Conservation (phyloP, 495 filamentous ascomycete genomes). For the Penicillium taxi region DNA sequence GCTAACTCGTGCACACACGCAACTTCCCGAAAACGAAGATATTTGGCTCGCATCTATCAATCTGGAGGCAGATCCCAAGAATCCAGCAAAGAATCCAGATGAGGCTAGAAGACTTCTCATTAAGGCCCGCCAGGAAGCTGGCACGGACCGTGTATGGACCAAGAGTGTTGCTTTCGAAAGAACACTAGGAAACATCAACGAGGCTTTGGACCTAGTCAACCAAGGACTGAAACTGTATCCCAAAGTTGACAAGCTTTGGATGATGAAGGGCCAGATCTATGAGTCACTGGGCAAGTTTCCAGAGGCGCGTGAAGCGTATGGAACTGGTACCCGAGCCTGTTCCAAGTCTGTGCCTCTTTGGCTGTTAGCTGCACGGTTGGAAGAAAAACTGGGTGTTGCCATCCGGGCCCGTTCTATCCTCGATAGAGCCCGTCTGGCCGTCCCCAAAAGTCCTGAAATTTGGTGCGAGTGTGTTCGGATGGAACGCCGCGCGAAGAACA, state of each 20-base stretch:
- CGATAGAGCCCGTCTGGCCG: slow-evolving; percentile 77
- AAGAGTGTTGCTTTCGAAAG: slow-evolving; percentile 90
- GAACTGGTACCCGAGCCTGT: slow-evolving; percentile 78
- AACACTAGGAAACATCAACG: slow-evolving; percentile 67
- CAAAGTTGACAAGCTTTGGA: slow-evolving; percentile 81
- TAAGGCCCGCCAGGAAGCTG: slow-evolving; percentile 74
- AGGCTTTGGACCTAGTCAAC: slow-evolving; percentile 76
- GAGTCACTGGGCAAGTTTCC: slow-evolving; percentile 65
- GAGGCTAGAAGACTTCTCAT: slow-evolving; percentile 73
- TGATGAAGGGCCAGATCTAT: slow-evolving; percentile 99
- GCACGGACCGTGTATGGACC: slow-evolving; percentile 94
- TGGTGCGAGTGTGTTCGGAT: slow-evolving; percentile 90
- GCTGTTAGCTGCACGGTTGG: slow-evolving; percentile 78
- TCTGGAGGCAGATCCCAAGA: slow-evolving; percentile 77
- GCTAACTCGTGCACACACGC: slow-evolving; percentile 78
- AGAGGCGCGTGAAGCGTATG: slow-evolving; percentile 86
- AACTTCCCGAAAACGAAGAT: slow-evolving; percentile 92
- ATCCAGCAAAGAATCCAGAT: slow-evolving; percentile 66
- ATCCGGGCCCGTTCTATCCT: slow-evolving; percentile 90
- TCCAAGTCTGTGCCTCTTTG: slow-evolving; percentile 78
- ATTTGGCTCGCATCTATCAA: slow-evolving; percentile 96
- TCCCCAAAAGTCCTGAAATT: slow-evolving; percentile 75
- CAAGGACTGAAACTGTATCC: slow-evolving; percentile 87
- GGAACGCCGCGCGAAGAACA: slow-evolving; percentile 81
- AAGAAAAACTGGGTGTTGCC: slow-evolving; percentile 74